Base-by-base conservation (phyloP, 73 alveolate species). In the Paramecium caudatum region DNA sequence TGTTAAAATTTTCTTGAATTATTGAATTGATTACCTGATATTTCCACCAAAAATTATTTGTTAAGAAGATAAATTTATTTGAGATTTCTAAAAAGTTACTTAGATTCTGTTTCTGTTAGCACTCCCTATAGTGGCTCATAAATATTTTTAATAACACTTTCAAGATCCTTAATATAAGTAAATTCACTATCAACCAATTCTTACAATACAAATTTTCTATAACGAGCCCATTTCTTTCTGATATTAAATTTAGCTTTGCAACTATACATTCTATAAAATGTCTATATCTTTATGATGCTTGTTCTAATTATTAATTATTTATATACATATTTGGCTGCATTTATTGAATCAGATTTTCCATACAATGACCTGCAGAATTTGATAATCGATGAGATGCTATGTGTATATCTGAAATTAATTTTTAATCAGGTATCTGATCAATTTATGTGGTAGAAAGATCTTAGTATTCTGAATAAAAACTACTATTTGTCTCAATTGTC, bases 171-270 rank as follows among this genome's bases (percentile, higher is more conserved):
- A 17, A 74, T 7, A 74, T 74, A 74, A 5, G 62, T 74, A 4
- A 17, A 37, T 43, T 74, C 88, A 4, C 55, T 74, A 3, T 74
- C 88, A 10, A 74, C 62, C 43, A 74, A 43, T 23, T 74, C 88
- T 45, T 74, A 47, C 17, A 74, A 17, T 6, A 74, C 88, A 21
- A 25, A 74, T 74, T 45, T 41, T 0, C 88, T 7, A 74, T 74
- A 74, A 5, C 32, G 7, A 41, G 88, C 68, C 41, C 39, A 27
- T 15, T 74, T 74, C 88, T 74, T 74, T 4, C 43, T 36, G 36
- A 19, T 41, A 39, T 74, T 13, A 9, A 9, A 74, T 15, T 74
- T 39, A 8, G 43, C 43, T n/a, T 74, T n/a, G 5, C 50, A 32
- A 0, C 10, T 32, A 34, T 68, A 3, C 84, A 68, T 68, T 30